A percentile compares a stretch with the other conserved stretches of the same genome.
phyloP scores from a whole-genome alignment of 176 grass and related monocot genomes.

The Cenchrus purpureus region DNA sequence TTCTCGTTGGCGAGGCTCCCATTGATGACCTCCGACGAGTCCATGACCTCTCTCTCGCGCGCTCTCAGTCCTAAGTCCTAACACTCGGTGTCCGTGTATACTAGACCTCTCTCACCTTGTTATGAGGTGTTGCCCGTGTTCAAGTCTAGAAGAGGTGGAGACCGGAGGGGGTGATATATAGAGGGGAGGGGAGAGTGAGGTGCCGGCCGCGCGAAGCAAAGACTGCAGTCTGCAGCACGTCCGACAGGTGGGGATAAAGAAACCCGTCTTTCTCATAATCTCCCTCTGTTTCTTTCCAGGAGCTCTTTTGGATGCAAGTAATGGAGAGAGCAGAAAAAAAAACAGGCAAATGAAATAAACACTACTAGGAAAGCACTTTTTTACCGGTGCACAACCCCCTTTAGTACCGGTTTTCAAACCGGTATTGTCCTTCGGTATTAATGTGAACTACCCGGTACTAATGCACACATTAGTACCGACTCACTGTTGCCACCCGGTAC shows the following conservation, averaged over 20 bases:
- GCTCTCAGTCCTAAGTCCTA: not conserved
- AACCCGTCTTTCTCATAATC: conserved; percentile 41
- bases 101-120: no score
- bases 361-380: no score
- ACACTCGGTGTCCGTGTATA: not conserved
- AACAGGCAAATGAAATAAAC: not conserved
- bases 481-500: no score
- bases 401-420: no score
- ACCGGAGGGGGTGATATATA: conserved; percentile 35
- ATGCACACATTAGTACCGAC: no score
- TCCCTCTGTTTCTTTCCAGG: conserved; percentile 51
- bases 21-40: conserved; percentile 44
- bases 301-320: conserved; percentile 37
- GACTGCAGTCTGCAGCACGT: not conserved
- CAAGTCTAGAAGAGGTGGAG: conserved; percentile 6
- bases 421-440: no score
- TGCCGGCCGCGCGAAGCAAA: conserved; percentile 29
- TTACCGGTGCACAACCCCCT: no score
- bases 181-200: not conserved
- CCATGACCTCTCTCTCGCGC: conserved; percentile 45
- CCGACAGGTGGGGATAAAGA: conserved; percentile 55
- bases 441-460: no score
- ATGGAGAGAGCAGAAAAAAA: not conserved
- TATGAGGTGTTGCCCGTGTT: conserved; percentile 26
- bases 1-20: conserved; percentile 72